Evolutionary conservation across 352 stramenopile genomes (phyloP).

Genomic region (Globisporangium nagaii): DNA sequence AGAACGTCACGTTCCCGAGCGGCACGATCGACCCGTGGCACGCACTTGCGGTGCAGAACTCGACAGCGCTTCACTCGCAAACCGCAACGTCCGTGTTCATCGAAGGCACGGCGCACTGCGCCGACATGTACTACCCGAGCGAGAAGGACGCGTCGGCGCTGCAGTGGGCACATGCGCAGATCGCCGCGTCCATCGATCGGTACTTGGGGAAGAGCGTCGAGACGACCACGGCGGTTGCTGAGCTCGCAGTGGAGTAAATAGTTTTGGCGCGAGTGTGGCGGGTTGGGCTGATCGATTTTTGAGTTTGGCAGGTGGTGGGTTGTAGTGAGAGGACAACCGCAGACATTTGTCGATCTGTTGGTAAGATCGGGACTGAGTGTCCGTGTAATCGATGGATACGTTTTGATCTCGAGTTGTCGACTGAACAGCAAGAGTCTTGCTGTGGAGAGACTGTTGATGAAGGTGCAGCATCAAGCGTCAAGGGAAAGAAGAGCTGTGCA

Average conservation of each 20-base stretch:
- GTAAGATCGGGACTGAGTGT: too few relatives aligned
- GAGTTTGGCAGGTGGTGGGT: too few relatives aligned
- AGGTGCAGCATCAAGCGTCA: too few relatives aligned
- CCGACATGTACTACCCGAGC: constrained; percentile 78
- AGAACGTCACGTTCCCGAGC: constrained; percentile 75
- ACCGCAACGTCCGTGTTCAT: constrained; percentile 66
- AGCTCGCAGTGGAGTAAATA: constrained; percentile 2
- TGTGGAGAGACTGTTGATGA: too few relatives aligned
- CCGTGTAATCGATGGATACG: too few relatives aligned
- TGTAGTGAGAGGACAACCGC: too few relatives aligned
- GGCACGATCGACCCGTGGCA: constrained; percentile 86
- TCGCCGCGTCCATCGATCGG: constrained; percentile 35
- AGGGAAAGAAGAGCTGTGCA: too few relatives aligned
- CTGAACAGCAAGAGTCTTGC: too few relatives aligned
- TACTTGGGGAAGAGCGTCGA: constrained; percentile 24
- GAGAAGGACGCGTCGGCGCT: constrained; percentile 41
- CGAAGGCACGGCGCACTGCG: constrained; percentile 76
- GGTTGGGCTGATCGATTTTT: too few relatives aligned
- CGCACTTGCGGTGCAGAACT: constrained; percentile 69
- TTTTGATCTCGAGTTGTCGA: too few relatives aligned
- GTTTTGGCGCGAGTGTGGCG: too few relatives aligned
- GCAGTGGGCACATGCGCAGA: constrained; percentile 66
- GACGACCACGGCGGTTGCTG: background rate
- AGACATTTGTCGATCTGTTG: too few relatives aligned
- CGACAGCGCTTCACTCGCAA: constrained; percentile 44